These are phyloP conservation scores for Hymenotorrendiella dingleyae DNA, from an alignment of 2,329 filamentous ascomycete species.

Conservation along the genomic window DNA sequence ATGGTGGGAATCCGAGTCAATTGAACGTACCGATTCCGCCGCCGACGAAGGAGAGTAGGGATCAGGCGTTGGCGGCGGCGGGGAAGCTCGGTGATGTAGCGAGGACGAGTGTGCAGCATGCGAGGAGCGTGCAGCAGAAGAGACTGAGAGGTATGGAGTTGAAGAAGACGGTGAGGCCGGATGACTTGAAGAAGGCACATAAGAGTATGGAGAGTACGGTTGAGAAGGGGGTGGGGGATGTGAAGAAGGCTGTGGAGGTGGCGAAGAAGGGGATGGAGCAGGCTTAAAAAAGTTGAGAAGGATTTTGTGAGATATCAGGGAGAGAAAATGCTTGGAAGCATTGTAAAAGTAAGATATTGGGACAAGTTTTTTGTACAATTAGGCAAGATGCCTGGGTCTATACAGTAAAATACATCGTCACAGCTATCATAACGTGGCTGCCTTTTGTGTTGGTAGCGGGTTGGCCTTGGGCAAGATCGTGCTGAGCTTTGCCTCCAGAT, in stretches of 20 bases:
- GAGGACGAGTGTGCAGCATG: constrained; percentile 24
- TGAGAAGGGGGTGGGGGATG: constrained; percentile 29
- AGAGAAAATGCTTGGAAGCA: constrained; percentile 10
- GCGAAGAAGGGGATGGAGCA: constrained; percentile 33
- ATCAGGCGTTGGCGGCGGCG: constrained; percentile 28
- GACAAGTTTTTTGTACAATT: constrained; percentile 17
- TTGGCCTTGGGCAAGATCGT: constrained; percentile 19
- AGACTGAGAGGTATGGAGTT: constrained; percentile 31
- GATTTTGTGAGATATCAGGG: constrained; percentile 18
- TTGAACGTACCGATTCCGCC: constrained; percentile 50
- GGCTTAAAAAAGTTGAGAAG: constrained; percentile 12
- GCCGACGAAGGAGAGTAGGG: constrained; percentile 49
- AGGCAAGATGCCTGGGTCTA: constrained; percentile 4
- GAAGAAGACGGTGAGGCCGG: constrained; percentile 29
- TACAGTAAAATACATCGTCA: background rate
- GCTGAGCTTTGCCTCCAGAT: constrained; percentile 26
- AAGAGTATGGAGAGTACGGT: constrained; percentile 35
- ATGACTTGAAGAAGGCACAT: constrained; percentile 35
- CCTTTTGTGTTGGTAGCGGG: constrained; percentile 3
- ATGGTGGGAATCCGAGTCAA: constrained; percentile 42
- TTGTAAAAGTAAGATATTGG: background rate
- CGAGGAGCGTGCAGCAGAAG: constrained; percentile 33
- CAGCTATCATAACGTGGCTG: background rate
- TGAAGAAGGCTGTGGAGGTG: constrained; percentile 33
- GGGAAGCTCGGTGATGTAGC: constrained; percentile 30